Conservation (phyloP, 192 early-diverging fungal genomes). For the Linnemannia schmuckeri region DNA sequence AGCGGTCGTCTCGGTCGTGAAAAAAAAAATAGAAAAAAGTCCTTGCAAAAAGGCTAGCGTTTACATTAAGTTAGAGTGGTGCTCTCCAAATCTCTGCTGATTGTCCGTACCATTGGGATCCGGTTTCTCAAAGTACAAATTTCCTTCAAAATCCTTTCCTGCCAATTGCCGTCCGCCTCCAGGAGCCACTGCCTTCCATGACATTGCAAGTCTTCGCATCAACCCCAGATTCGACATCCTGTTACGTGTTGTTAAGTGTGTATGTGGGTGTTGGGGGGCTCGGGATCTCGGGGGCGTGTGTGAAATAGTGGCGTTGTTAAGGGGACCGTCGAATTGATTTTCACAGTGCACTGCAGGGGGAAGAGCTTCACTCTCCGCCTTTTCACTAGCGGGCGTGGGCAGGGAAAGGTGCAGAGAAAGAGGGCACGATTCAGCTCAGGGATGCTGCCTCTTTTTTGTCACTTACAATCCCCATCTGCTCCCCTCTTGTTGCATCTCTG, state of each 20-base stretch:
- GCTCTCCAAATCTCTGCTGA: no score
- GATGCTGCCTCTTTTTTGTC: not conserved
- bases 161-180: conserved; percentile 38
- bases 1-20: no score
- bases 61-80: not conserved
- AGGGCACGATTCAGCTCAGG: not conserved
- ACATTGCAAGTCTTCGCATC: conserved; percentile 36
- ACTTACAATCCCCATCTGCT: not conserved
- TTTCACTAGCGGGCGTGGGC: no score
- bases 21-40: no score
- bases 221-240: conserved; percentile 35
- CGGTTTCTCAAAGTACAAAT: conserved; percentile 53
- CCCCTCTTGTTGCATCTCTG: not conserved
- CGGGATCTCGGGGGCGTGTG: not conserved
- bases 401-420: no score
- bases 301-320: conserved; percentile 1
- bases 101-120: conserved; percentile 47
- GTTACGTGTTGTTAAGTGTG: not conserved
- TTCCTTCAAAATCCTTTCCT: conserved; percentile 47
- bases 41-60: no score
- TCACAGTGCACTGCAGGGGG: no score
- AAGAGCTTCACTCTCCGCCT: no score
- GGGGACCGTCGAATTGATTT: not conserved
- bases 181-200: conserved; percentile 34
- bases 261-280: not conserved